A percentile compares a stretch with the other conserved stretches of the same genome.
These are phyloP conservation scores for Erythrobasidium yunnanense DNA, from an alignment of 768 basidiomycete genomes.

Conservation along the genomic window DNA sequence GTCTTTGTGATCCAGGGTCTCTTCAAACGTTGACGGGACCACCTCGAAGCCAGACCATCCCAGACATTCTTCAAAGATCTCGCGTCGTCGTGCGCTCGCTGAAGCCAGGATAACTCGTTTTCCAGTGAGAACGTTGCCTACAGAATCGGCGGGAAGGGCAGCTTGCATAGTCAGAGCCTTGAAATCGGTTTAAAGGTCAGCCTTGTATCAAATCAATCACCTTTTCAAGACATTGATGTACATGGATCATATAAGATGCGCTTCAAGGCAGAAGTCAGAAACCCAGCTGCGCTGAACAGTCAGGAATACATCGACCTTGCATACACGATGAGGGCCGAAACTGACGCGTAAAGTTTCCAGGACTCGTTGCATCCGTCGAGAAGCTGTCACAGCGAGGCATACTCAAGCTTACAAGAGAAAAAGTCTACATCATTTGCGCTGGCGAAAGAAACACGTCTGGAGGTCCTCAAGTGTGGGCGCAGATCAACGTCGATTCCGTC, in stretches of 20 bases:
- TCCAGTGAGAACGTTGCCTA: conserved; percentile 23
- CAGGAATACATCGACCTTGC: background rate
- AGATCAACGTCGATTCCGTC: conserved; percentile 22
- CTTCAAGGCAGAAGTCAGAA: conserved; percentile 24
- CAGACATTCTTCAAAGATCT: conserved; percentile 32
- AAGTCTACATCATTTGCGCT: conserved; percentile 22
- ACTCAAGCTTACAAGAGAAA: conserved; percentile 21
- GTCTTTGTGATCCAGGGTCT: conserved; percentile 56
- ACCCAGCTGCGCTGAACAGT: conserved; percentile 14
- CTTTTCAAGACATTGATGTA: no score
- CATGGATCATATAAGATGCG: no score
- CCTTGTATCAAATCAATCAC: no score
- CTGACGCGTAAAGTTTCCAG: background rate
- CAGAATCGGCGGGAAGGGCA: background rate
- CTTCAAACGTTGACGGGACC: conserved; percentile 66
- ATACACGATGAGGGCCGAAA: background rate
- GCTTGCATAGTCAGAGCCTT: conserved; percentile 2
- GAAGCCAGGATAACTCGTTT: conserved; percentile 36
- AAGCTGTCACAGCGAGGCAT: conserved; percentile 23
- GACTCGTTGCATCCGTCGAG: conserved; percentile 18
- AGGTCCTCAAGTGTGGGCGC: conserved; percentile 22
- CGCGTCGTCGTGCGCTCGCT: conserved; percentile 31
- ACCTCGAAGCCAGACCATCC: conserved; percentile 45
- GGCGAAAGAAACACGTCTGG: conserved; percentile 16
- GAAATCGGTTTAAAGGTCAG: no score